These are phyloP conservation scores for Coemansia sp. DNA, from an alignment of 192 early-diverging fungal species.

Conservation along the genomic window DNA sequence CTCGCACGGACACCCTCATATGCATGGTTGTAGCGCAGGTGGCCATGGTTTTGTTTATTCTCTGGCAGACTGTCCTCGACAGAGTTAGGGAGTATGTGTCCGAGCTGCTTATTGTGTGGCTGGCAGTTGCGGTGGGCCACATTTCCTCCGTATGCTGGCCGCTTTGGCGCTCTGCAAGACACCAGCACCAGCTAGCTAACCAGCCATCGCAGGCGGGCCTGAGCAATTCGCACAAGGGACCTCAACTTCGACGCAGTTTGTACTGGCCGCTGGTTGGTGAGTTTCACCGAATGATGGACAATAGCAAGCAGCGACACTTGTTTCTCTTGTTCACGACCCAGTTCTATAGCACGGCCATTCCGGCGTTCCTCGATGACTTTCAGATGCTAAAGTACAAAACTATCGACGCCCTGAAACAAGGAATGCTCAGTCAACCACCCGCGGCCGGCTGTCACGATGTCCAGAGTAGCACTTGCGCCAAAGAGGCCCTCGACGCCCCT, in stretches of 20 bases:
- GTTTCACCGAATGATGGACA: conserved; percentile 22
- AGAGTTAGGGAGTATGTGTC: conserved; percentile 17
- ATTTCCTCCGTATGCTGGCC: conserved; percentile 31
- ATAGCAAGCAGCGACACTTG: conserved; percentile 10
- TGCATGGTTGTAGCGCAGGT: conserved; percentile 29
- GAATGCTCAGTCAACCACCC: background rate
- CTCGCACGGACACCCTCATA: conserved; percentile 15
- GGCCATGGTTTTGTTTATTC: conserved; percentile 20
- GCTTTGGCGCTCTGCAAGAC: conserved; percentile 9
- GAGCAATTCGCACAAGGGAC: conserved; percentile 18
- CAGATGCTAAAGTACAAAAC: conserved; percentile 40
- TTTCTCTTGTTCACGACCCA: conserved; percentile 27
- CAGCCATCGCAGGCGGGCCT: conserved; percentile 12
- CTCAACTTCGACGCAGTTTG: conserved; percentile 25
- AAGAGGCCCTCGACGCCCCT: background rate
- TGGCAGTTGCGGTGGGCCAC: conserved; percentile 17
- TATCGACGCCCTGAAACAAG: conserved; percentile 25
- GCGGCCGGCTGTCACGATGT: background rate
- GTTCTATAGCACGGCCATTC: conserved; percentile 29
- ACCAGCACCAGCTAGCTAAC: conserved; percentile 1
- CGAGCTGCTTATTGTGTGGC: conserved; percentile 33
- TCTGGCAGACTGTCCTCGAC: conserved; percentile 25
- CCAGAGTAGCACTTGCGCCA: background rate
- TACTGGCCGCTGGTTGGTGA: conserved; percentile 27
- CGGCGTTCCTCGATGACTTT: conserved; percentile 32